Conservation (phyloP, 2,329 filamentous ascomycete genomes). For the Xylariaceae sp. region DNA sequence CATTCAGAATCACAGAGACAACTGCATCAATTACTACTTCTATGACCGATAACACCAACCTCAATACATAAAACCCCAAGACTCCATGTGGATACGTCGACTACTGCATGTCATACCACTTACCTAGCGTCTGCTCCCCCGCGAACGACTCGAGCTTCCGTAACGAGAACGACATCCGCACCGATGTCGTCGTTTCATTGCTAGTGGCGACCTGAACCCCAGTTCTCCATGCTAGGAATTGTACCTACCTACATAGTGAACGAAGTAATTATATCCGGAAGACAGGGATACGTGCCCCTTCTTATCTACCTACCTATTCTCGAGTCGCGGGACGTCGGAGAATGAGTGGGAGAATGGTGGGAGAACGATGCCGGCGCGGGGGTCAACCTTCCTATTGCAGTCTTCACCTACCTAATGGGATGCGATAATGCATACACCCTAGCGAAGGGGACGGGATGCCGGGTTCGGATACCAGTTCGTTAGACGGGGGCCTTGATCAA, state of each 20-base stretch:
- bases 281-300: too few species aligned
- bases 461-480: neutral
- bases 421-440: neutral
- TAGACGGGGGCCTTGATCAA: neutral
- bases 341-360: too few species aligned
- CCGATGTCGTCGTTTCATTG: too few species aligned
- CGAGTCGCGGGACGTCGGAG: too few species aligned
- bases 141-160: conserved; percentile 10
- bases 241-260: too few species aligned
- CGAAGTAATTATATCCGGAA: too few species aligned
- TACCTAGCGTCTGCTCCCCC: neutral
- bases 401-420: neutral
- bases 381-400: neutral
- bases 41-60: neutral
- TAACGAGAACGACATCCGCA: neutral
- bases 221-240: too few species aligned
- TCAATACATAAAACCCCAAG: neutral
- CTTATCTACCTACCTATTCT: too few species aligned
- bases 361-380: neutral
- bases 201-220: too few species aligned
- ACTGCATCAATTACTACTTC: neutral
- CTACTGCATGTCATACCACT: neutral
- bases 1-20: neutral
- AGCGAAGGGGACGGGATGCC: conserved; percentile 4
- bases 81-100: neutral